phyloP scores from a whole-genome alignment of 2,329 filamentous ascomycete species.

The Fusarium albosuccineum region DNA sequence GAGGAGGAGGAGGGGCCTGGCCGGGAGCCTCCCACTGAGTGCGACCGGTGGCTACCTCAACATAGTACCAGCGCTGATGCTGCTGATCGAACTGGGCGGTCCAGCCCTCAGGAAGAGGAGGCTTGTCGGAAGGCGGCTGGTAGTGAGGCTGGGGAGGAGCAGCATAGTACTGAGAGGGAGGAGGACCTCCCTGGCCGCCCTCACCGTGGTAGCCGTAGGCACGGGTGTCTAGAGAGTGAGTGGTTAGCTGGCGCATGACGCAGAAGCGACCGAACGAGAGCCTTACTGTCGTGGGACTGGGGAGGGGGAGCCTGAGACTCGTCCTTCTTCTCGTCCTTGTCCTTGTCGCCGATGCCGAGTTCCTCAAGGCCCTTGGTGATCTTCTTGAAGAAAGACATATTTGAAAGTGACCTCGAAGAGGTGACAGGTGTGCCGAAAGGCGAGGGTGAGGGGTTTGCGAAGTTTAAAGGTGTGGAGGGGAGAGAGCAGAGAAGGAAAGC shows the following conservation, averaged over 20 bases:
- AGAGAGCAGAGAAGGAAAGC: conserved; percentile 5
- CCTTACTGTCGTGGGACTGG: conserved; percentile 37
- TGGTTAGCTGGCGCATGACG: conserved; percentile 13
- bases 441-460: conserved; percentile 14
- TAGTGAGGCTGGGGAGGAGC: conserved; percentile 48
- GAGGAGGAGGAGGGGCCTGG: too few relatives aligned
- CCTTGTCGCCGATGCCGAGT: conserved; percentile 59
- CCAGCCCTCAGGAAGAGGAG: conserved; percentile 72
- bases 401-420: conserved; percentile 25
- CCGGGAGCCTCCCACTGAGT: conserved; percentile 74
- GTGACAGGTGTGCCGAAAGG: conserved; percentile 23
- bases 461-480: background rate
- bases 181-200: conserved; percentile 50
- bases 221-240: conserved; percentile 30
- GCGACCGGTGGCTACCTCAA: conserved; percentile 70
- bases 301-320: conserved; percentile 29
- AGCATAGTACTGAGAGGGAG: conserved; percentile 46
- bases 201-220: conserved; percentile 46
- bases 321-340: conserved; percentile 45
- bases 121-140: conserved; percentile 54
- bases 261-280: background rate
- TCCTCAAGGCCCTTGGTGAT: conserved; percentile 60
- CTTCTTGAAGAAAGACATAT: conserved; percentile 62
- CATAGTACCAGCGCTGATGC: conserved; percentile 74
- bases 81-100: conserved; percentile 72